Base-by-base conservation (phyloP, 768 basidiomycete genomes). In the Kondoa subrosea region DNA sequence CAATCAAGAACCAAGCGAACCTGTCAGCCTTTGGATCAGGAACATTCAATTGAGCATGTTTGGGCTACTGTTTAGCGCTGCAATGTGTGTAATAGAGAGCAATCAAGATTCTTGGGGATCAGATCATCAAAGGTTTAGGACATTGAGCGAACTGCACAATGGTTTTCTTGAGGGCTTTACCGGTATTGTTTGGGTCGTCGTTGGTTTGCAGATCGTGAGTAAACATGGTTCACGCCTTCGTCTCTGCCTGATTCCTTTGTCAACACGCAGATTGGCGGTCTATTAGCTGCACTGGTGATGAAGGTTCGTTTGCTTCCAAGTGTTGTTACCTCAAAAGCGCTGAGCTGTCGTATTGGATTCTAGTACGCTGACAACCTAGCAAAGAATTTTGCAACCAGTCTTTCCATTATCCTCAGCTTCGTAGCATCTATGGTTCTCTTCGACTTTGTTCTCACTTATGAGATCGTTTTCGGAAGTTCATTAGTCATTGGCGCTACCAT, bases 11-110 rank as follows among this genome's bases (percentile, higher is more conserved):
- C 85, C 73, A 86, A n/a, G n/a, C n/a, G n/a, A 86, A 1, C 84
- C 85, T 71, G 82, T 85, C 1, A 89, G 92, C 77, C 81, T 97
- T 12, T 96, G 92, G 92, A 85, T 95, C 67, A 87, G 93, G 75
- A 97, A 96, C 76, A 87, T 95, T 67, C 92, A 96, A 77, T 82
- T 97, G 15, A 91, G 89, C 27, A 81, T 90, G 58, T 96, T 96
- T 80, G 91, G 89, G 58, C 81, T 96, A 34, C 81, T 92, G 34
- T 90, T 90, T 1, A 89, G 89, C 1, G 77, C 91, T 59, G 80
- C 87, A 1, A 88, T 91, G 40, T 70, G 72, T 2, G 21, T 71
- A 34, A 71, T 68, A 40, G 68, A 73, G 56, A 57, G 32, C 32
- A 70, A 14, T 60, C 32, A 70, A 25, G 65, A 62, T 61, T 57